Percentiles rank a stretch among this genome's conserved stretches.
phyloP scores from a whole-genome alignment of 1,139 yeast species.

The Taphrina deformans region DNA sequence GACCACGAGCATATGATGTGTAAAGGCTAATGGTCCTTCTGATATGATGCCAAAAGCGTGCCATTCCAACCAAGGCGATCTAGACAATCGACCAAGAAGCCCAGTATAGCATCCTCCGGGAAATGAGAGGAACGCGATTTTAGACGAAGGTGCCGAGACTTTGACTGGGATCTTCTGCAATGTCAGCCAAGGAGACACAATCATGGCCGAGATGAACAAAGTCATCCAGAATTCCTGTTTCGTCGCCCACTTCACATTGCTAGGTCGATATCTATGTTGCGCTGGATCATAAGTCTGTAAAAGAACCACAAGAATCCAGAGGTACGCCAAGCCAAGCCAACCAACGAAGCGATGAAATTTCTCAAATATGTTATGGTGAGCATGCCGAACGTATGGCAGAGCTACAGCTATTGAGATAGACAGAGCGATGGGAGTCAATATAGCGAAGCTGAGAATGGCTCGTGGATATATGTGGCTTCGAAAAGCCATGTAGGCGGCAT shows the following conservation, averaged over 20 bases:
- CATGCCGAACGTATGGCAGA: constrained; percentile 20
- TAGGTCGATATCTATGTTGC: neutral
- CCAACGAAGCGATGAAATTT: constrained; percentile 24
- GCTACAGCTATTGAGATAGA: constrained; percentile 25
- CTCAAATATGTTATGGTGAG: constrained; percentile 24
- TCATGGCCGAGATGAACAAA: constrained; percentile 14
- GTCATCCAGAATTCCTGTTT: constrained; percentile 24
- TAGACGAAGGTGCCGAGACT: constrained; percentile 24
- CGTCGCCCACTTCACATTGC: neutral
- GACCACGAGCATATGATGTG: constrained; percentile 31
- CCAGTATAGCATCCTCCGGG: constrained; percentile 32
- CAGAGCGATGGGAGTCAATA: constrained; percentile 23
- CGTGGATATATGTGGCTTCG: neutral
- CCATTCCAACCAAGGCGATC: constrained; percentile 32
- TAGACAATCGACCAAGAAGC: constrained; percentile 21
- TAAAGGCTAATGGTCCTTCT: constrained; percentile 26
- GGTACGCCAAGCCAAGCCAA: constrained; percentile 27
- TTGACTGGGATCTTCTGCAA: constrained; percentile 16
- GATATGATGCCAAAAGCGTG: constrained; percentile 31
- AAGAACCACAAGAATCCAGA: constrained; percentile 25
- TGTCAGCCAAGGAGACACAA: constrained; percentile 29
- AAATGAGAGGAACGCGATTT: constrained; percentile 25
- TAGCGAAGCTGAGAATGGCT: constrained; percentile 20
- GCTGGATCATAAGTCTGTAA: constrained; percentile 18
- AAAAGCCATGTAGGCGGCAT: constrained; percentile 24